Conservation (phyloP, 2,329 filamentous ascomycete species). For the Ascochyta pisi region DNA sequence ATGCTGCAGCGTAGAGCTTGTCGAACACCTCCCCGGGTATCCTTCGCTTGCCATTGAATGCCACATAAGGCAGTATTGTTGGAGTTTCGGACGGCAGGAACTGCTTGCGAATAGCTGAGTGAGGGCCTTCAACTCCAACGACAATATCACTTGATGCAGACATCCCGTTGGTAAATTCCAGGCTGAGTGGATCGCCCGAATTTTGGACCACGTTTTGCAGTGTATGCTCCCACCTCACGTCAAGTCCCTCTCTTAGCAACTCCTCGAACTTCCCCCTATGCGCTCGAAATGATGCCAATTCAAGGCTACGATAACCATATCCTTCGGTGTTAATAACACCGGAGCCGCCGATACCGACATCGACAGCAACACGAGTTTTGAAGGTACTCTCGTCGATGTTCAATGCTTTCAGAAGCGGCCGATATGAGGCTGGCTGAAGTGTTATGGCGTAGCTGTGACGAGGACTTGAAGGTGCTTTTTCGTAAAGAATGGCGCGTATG, state of each 20-base stretch:
- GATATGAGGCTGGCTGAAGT: slow-evolving; percentile 42
- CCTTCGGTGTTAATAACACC: slow-evolving; percentile 25
- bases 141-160: slow-evolving; percentile 26
- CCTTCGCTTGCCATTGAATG: slow-evolving; percentile 38
- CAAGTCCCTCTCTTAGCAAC: slow-evolving; percentile 45
- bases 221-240: slow-evolving; percentile 44
- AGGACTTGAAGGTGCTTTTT: slow-evolving; percentile 34
- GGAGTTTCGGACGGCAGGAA: slow-evolving; percentile 34
- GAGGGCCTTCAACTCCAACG: slow-evolving; percentile 49
- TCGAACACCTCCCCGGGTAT: slow-evolving; percentile 32
- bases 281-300: slow-evolving; percentile 39
- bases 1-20: slow-evolving; percentile 17
- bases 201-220: slow-evolving; percentile 23
- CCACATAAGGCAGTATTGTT: slow-evolving; percentile 47
- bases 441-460: slow-evolving; percentile 52
- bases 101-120: slow-evolving; percentile 43
- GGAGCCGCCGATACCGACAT: slow-evolving; percentile 32
- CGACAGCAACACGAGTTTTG: slow-evolving; percentile 40
- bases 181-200: background rate
- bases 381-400: slow-evolving; percentile 43
- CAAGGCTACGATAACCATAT: slow-evolving; percentile 5
- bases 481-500: slow-evolving; percentile 44
- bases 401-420: slow-evolving; percentile 41
- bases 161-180: slow-evolving; percentile 23
- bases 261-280: slow-evolving; percentile 47